Evolutionary conservation across 345 rosid genomes (phyloP), one percentile per base, ranked within the genome.

Genomic region (Cochlearia excelsa): DNA sequence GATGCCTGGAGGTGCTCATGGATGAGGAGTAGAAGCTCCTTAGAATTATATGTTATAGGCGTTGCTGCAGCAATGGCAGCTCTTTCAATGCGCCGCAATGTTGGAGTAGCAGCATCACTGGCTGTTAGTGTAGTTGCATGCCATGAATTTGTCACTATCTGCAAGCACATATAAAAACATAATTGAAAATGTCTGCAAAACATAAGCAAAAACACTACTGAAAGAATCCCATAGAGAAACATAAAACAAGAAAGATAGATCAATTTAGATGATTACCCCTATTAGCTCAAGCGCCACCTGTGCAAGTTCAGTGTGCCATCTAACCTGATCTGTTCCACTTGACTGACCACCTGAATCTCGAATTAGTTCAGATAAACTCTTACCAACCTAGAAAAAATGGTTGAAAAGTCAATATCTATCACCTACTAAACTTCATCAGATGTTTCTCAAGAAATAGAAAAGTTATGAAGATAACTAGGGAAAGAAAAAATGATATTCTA

Each of bases 11-110:
- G 95, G 73, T 93, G 99, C 76, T 93, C 99, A 51, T 87, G 99
- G 29, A 93, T 85, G 61, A 93, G 97, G 30, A 78, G 93, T 54
- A 92, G 75, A 54, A 92, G 95, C 78, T 92, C 98, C 87, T 95
- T 88, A 75, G 67, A 54, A 71, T 93, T 90, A 64, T 89, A 93
- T 57, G 91, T 81, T 58, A 93, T 89, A 58, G 99, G 99, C 52
- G 99, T 93, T 4, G 99, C 99, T 54, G 97, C 97, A 34, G 97
- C 99, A 31, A 93, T 83, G 63, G 99, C 99, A 10, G 97, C 99
- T 82, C 99, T 84, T 73, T 93, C 99, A 47, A 93, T 93, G 71
- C 99, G 99, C 70, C 86, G 83, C 72, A 93, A 63, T 39, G 99
- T 89, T 34, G 99, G 99, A 54, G 89, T 93, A 61, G 99, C 97